Evolutionary conservation across 306 rosid species (phyloP), one percentile per base, ranked within the genome.

Genomic region (Trifolium dubium): DNA sequence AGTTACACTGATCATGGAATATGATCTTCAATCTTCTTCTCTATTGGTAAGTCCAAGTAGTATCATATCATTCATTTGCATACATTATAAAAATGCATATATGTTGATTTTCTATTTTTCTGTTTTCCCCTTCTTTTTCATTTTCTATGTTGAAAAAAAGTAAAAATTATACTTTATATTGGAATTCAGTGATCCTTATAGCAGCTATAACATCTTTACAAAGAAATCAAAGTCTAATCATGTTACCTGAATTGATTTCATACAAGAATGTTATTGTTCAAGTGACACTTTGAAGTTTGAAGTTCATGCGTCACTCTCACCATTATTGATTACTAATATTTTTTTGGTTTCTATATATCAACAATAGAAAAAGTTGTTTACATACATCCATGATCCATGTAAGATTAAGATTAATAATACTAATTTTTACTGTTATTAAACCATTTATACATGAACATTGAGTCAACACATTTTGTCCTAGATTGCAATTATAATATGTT

Each of bases 41-140:
- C 56, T 60, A 50, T 50, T 29, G 51, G 76, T 68, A 77, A 68
- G 71, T 82, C 46, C 78, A 65, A 8, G 3, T 68, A 46, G 3
- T 2, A 13, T 32, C 5, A 32, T 32, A 13, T 29, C 37, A 40
- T 46, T 68, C 18, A 56, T 75, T 55, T 64, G 5, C 65, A 40
- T 59, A 46, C 4, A 0, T 10, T 44, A 49, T 50, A 6, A 43
- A 59, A 46, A 35, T 2, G 0, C 61, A 18, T 13, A 50, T 69
- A 3, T 40, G 5, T 40, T 59, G 2, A 13, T 40, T 64, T 23
- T 23, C 23, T 23, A 23, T 23, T 23, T 23, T 63, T 3, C 14
- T 64, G 11, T n/a, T 12, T 65, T 23, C 23, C 6, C 2, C 15
- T 5, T 17, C 5, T 5, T 53, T 37, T 18, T 53, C 32, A 8